Conservation (phyloP, 129 eudicot species). For the Helianthus annuus region HanXRQr2.0-SUNRISE NC_035444.2:60817713-60818212, state of each 20-base stretch:
- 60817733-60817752: constrained; percentile 43
- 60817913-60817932: background rate
- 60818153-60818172: background rate
- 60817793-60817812: constrained; percentile 54
- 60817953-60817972: background rate
- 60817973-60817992: constrained; percentile 3
- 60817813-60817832: constrained; percentile 18
- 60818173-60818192: background rate
- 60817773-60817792: constrained; percentile 69
- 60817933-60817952: constrained; percentile 3
- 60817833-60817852: constrained; percentile 17
- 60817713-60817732: constrained; percentile 64
- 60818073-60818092: background rate
- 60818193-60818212: background rate
- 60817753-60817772: constrained; percentile 74
- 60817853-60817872: background rate
- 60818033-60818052: background rate
- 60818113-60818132: background rate
- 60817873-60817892: background rate
- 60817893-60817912: background rate
- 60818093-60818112: background rate
- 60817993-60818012: background rate
- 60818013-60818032: background rate
- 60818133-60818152: background rate
- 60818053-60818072: background rate